phyloP scores from a whole-genome alignment of 2,329 filamentous ascomycete species.

The Trichophaea hybrida region DNA sequence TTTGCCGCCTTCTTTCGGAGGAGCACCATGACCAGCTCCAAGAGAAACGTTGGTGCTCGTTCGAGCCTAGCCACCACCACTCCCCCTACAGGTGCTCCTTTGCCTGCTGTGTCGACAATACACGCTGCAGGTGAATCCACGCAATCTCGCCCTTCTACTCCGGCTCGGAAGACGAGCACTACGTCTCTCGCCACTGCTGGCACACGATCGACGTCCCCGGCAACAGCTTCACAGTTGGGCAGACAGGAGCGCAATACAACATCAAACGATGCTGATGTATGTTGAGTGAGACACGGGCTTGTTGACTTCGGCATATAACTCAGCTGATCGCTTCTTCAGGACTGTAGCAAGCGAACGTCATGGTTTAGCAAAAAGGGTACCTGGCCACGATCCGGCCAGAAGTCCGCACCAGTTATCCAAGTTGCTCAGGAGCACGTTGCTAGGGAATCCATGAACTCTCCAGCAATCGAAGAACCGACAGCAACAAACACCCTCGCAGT shows the following conservation, averaged over 20 bases:
- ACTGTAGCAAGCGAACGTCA: conserved; percentile 7
- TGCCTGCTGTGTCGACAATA: conserved; percentile 29
- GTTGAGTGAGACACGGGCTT: conserved; percentile 8
- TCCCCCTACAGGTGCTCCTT: conserved; percentile 32
- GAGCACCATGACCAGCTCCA: neutral
- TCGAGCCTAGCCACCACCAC: neutral
- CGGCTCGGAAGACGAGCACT: conserved; percentile 9
- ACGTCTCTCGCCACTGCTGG: conserved; percentile 9
- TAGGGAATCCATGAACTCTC: conserved; percentile 1
- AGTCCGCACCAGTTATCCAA: conserved; percentile 12
- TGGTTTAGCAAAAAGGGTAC: conserved; percentile 21
- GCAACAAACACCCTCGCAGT: neutral
- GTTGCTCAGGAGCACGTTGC: conserved; percentile 13
- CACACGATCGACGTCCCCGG: conserved; percentile 5
- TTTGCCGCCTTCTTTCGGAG: neutral
- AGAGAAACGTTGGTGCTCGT: neutral
- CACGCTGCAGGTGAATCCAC: conserved; percentile 18
- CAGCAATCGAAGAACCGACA: neutral
- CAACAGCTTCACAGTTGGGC: conserved; percentile 5
- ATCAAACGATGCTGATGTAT: conserved; percentile 18
- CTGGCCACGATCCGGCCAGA: conserved; percentile 12
- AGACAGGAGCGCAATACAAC: conserved; percentile 10
- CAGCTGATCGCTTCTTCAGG: conserved; percentile 6
- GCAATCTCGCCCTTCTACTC: conserved; percentile 6
- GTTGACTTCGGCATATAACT: neutral